Evolutionary conservation across 75 land plant genomes (phyloP), one percentile per base, ranked within the genome.

Genomic region (Cunninghamia lanceolata): DNA sequence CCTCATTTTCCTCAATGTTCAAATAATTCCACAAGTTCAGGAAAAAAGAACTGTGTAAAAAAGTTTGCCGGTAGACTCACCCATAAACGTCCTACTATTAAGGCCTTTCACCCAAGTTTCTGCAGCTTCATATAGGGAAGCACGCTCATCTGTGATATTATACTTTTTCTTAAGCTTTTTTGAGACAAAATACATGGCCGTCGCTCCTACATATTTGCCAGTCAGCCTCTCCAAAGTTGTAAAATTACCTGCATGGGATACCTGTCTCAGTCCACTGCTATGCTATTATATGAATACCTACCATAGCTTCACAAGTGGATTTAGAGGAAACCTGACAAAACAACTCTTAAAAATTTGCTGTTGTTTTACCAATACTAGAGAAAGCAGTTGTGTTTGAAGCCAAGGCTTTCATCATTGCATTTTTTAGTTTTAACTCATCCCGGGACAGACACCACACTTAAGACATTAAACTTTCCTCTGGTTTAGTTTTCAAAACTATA

Each of bases 161-260:
- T 98, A 87, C 56, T 90, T 93, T 92, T 98, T 95, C 89, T 98
- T 98, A 81, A 98, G 88, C 83, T 95, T 96, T 91, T 96, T 98
- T 0, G 97, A 93, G 11, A 96, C 96, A 88, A 98, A 91, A 46
- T 96, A 98, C 99, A 98, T 98, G 4, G 96, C 97, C 81, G 95
- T 88, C 30, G 99, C 99, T 86, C 99, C 99, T 83, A 90, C 95
- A 88, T 98, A 98, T 88, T 98, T 98, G 19, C 91, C 99, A 25
- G 91, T 91, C n/a, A 91, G 79, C 88, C 95, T 93, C 90, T 98
- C 97, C 85, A 88, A 88, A 42, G 94, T 87, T 47, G 96, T 91
- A 85, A 98, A 98, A 77, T 98, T 98, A 13, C 99, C 99, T 98
- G 90, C 89, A 91, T 13, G 17, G 15, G 10, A 43, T 43, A 45